Evolutionary conservation across 441 rosid genomes (phyloP).

Genomic region (Populus hybrid): DNA sequence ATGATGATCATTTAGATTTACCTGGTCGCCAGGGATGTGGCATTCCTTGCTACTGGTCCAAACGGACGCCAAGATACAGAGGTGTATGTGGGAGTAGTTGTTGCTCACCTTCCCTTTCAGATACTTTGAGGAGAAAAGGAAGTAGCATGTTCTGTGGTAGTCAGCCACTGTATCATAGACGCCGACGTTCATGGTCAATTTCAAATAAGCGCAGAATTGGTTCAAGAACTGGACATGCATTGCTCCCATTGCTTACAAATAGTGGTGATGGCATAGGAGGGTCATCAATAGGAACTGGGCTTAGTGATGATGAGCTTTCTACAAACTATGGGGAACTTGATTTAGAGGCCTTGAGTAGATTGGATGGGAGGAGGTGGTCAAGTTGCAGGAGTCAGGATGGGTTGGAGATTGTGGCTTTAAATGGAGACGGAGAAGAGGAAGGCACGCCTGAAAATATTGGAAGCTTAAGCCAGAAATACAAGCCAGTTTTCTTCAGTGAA

Average conservation of each 20-base stretch:
- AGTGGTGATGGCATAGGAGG: conserved; percentile 69
- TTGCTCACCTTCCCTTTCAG: conserved; percentile 91
- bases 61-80: conserved; percentile 73
- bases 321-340: conserved; percentile 91
- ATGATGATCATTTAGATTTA: conserved; percentile 74
- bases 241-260: conserved; percentile 76
- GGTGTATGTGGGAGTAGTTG: conserved; percentile 76
- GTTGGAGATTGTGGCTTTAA: conserved; percentile 55
- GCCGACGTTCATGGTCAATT: conserved; percentile 45
- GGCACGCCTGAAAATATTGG: conserved; percentile 54
- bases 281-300: conserved; percentile 72
- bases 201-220: conserved; percentile 51
- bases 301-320: conserved; percentile 89
- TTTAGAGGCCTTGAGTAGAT: conserved; percentile 94
- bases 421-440: conserved; percentile 70
- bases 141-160: conserved; percentile 80
- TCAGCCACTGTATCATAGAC: conserved; percentile 58
- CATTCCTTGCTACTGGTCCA: conserved; percentile 94
- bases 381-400: conserved; percentile 90
- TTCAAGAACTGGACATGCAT: conserved; percentile 67
- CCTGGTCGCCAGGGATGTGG: conserved; percentile 94
- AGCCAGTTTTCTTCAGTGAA: conserved; percentile 80
- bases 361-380: conserved; percentile 98
- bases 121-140: conserved; percentile 86
- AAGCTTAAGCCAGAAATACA: conserved; percentile 92